These are phyloP conservation scores for Kickxella alabastrina DNA, from an alignment of 192 early-diverging fungal genomes.

Conservation along the genomic window DNA sequence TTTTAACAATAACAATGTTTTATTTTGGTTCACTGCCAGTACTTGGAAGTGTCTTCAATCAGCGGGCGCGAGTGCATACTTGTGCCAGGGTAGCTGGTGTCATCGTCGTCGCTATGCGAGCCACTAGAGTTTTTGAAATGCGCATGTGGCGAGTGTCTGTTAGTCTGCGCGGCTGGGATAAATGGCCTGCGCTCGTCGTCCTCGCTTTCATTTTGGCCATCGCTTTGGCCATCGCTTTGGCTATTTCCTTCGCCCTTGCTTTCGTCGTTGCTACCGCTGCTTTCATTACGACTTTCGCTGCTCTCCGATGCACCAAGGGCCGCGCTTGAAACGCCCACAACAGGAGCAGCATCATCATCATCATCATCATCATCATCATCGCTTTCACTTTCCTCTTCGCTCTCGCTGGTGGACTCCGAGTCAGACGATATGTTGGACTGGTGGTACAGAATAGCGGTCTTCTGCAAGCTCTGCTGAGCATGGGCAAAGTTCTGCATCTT, in stretches of 20 bases:
- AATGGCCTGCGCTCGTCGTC: constrained; percentile 10
- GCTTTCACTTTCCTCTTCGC: neutral
- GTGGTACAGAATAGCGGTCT: constrained; percentile 22
- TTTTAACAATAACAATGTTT: neutral
- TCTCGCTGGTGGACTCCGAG: constrained; percentile 1
- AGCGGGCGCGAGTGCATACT: constrained; percentile 11
- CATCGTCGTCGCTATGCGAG: neutral
- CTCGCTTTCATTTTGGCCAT: neutral
- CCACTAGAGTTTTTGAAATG: neutral
- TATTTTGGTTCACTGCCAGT: constrained; percentile 27
- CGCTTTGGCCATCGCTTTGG: neutral
- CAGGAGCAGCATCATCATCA: too few species aligned
- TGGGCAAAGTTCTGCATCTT: neutral
- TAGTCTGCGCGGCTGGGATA: too few species aligned
- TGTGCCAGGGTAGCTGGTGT: constrained; percentile 1
- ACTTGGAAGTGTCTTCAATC: constrained; percentile 41
- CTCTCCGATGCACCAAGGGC: neutral
- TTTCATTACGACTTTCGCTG: neutral
- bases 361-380: neutral
- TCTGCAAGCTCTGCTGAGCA: neutral
- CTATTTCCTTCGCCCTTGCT: neutral
- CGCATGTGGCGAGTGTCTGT: too few species aligned
- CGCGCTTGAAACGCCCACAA: too few species aligned
- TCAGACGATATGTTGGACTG: constrained; percentile 15
- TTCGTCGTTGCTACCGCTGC: neutral